Evolutionary conservation across 352 stramenopile genomes (phyloP), one percentile per base, ranked within the genome.

Genomic region (Peronospora destructor): DNA sequence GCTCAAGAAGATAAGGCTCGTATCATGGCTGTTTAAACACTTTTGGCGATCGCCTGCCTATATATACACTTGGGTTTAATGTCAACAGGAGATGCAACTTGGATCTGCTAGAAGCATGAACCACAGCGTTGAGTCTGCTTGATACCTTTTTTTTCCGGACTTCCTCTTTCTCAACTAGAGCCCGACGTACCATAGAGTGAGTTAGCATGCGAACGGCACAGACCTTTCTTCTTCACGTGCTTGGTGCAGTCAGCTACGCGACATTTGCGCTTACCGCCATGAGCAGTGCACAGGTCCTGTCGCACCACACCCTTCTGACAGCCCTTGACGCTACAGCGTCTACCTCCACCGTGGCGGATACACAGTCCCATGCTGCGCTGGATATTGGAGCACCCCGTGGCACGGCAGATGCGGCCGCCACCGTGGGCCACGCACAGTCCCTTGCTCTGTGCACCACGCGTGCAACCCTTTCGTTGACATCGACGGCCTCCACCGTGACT

Each of bases 341-440:
- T 81, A 36, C 84, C 83, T 35, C 83, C 84, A 26, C 84, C 84
- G 56, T 95, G 84, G 40, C 84, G 84, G 48, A 92, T 91, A 70
- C 84, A 95, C 54, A 91, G 53, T 6, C 83, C 83, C 69, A 93
- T 90, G 55, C 77, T 91, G 48, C 83, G 82, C 55, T 90, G 83
- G 54, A 90, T 93, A 50, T 91, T 91, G 19, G 77, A 86, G 52
- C 83, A 90, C 8, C 83, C 83, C 9, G 80, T 73, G 8, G 76
- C 73, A 43, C 73, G 77, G 55, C 83, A 93, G 49, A 93, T 86
- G 29, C 83, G 79, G 0, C 83, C 83, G 14, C 82, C 83, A 10
- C 83, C 83, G 44, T 93, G 83, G 5, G 83, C 80, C 11, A 90
- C 79, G n/a, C 83, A 93, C 7, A 93, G 61, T 0, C 83, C 83